Percentiles rank a stretch among this genome's conserved stretches.
Conservation (phyloP, 2,329 filamentous ascomycete species). For the Cucurbitaria berberidis region DNA sequence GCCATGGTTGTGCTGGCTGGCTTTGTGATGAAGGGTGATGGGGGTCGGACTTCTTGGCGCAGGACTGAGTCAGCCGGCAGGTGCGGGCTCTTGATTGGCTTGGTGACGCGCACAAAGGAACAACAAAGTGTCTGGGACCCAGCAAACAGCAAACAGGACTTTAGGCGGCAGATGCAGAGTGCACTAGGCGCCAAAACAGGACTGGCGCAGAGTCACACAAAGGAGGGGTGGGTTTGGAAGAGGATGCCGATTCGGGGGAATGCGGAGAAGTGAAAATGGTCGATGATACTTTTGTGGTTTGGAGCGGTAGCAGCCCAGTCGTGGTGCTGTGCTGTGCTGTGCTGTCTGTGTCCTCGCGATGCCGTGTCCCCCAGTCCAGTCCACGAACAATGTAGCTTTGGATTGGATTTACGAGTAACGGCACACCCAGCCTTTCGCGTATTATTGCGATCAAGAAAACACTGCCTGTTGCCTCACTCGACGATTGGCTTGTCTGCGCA, state of each 20-base stretch:
- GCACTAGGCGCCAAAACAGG: slow-evolving; percentile 45
- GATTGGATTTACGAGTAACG: slow-evolving; percentile 36
- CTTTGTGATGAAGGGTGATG: slow-evolving; percentile 6
- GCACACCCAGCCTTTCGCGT: slow-evolving; percentile 42
- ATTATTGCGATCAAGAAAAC: slow-evolving; percentile 40
- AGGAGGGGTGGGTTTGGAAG: slow-evolving; percentile 16
- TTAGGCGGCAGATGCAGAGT: slow-evolving; percentile 39
- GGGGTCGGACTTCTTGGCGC: too few species aligned
- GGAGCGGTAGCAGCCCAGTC: slow-evolving; percentile 31
- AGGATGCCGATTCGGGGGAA: slow-evolving; percentile 33
- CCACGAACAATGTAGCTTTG: slow-evolving; percentile 38
- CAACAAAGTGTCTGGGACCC: slow-evolving; percentile 22
- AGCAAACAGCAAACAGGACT: slow-evolving; percentile 32
- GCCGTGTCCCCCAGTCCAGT: slow-evolving; percentile 37
- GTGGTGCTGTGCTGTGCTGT: slow-evolving; percentile 33
- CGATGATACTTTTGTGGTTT: slow-evolving; percentile 44
- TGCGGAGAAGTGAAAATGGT: slow-evolving; percentile 30
- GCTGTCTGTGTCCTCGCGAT: too few species aligned
- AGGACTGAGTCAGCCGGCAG: slow-evolving; percentile 20
- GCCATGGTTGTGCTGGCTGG: slow-evolving; percentile 35
- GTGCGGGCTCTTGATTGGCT: slow-evolving; percentile 35
- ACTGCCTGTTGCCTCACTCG: slow-evolving; percentile 47
- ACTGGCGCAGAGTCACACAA: slow-evolving; percentile 39
- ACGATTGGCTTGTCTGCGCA: slow-evolving; percentile 38
- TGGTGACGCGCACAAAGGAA: slow-evolving; percentile 32